These are phyloP conservation scores for Epichloe glyceriae DNA, from an alignment of 2,329 filamentous ascomycete species.

Conservation along the genomic window DNA sequence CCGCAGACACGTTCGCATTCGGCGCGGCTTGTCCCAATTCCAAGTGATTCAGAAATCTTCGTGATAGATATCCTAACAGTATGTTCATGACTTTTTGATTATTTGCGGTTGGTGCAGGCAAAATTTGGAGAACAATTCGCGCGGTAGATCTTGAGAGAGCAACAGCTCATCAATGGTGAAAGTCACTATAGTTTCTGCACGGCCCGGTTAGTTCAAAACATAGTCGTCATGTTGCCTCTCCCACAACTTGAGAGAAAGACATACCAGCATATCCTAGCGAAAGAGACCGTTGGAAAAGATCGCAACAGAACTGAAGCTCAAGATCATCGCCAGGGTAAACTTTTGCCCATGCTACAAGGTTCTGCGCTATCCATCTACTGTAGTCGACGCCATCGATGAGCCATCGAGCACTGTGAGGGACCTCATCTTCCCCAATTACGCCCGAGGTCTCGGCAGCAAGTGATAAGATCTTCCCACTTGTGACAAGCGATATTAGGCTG, in stretches of 20 bases:
- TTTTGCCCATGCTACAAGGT: slow-evolving; percentile 37
- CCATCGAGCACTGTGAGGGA: slow-evolving; percentile 34
- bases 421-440: slow-evolving; percentile 25
- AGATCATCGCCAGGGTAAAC: slow-evolving; percentile 18
- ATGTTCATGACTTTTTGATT: slow-evolving; percentile 13
- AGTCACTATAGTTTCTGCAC: slow-evolving; percentile 29
- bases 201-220: slow-evolving; percentile 8
- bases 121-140: slow-evolving; percentile 16
- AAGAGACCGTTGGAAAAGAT: slow-evolving; percentile 45
- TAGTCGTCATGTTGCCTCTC: background rate
- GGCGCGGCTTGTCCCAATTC: slow-evolving; percentile 18
- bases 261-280: slow-evolving; percentile 62
- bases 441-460: slow-evolving; percentile 42
- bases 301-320: slow-evolving; percentile 29
- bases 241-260: slow-evolving; percentile 5
- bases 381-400: slow-evolving; percentile 51
- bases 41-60: slow-evolving; percentile 27
- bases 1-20: slow-evolving; percentile 37
- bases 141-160: slow-evolving; percentile 14
- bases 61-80: slow-evolving; percentile 29
- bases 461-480: slow-evolving; percentile 36
- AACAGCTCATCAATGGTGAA: slow-evolving; percentile 24
- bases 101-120: slow-evolving; percentile 16
- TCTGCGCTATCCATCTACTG: slow-evolving; percentile 57
- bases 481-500: slow-evolving; percentile 29